Conservation (phyloP, 768 basidiomycete genomes). For the Hypholoma fasciculare region DNA sequence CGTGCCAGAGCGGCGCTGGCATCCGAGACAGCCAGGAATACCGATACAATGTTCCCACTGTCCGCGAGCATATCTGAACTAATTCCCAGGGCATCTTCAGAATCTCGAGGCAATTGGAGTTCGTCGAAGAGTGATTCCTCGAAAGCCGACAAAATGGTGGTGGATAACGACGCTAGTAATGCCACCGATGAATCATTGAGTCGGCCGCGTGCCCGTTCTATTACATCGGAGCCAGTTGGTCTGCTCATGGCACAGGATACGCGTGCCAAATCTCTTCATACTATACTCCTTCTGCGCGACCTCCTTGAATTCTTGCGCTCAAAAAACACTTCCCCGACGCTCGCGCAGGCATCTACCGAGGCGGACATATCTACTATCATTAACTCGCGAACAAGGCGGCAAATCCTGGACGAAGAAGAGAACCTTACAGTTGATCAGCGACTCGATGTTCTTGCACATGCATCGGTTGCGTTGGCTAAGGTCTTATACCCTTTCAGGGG, state of each 20-base stretch:
- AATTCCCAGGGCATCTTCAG: neutral
- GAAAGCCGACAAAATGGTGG: neutral
- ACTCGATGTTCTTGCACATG: slow-evolving; percentile 15
- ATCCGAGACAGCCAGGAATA: too few species aligned
- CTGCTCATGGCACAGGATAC: slow-evolving; percentile 7
- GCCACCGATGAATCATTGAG: neutral
- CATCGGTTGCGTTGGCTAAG: slow-evolving; percentile 16
- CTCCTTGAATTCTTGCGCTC: slow-evolving; percentile 12
- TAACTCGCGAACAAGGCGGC: neutral
- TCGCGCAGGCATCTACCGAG: neutral
- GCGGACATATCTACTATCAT: neutral
- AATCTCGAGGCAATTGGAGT: neutral
- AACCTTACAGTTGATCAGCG: slow-evolving; percentile 14
- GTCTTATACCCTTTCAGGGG: slow-evolving; percentile 13
- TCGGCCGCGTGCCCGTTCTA: neutral
- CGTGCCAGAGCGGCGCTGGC: too few species aligned
- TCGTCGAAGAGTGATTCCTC: too few species aligned
- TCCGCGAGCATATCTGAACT: neutral
- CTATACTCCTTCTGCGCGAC: slow-evolving; percentile 12
- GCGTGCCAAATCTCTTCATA: slow-evolving; percentile 13
- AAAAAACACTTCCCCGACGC: neutral
- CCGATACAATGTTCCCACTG: neutral
- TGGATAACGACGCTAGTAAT: neutral
- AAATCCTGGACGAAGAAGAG: slow-evolving; percentile 9
- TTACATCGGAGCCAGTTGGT: neutral